Evolutionary conservation across 177 flowering plant species (phyloP).

Genomic region (Vitis hybrid): DNA sequence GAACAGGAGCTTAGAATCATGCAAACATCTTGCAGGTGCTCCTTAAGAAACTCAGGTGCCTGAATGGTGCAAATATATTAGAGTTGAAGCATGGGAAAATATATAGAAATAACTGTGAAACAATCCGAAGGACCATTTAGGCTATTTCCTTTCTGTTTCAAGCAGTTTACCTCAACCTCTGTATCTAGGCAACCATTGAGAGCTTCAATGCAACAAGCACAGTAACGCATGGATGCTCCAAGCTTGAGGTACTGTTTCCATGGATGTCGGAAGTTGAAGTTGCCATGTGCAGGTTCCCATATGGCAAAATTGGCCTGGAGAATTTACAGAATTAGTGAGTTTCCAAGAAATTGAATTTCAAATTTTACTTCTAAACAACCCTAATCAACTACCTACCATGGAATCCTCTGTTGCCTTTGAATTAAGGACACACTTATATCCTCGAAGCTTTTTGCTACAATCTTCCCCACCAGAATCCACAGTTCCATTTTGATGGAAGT

Average conservation of each 20-base stretch:
- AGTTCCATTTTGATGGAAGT: constrained; percentile 31
- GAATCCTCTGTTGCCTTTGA: constrained; percentile 71
- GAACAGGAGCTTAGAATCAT: constrained; percentile 36
- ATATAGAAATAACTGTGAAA: too few relatives aligned
- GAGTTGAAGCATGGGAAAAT: too few relatives aligned
- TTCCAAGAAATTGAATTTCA: background rate
- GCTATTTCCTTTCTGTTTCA: too few relatives aligned
- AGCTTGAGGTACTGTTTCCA: constrained; percentile 80
- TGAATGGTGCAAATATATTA: constrained; percentile 16
- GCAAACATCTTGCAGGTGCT: constrained; percentile 43
- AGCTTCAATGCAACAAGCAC: constrained; percentile 73
- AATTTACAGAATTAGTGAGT: background rate
- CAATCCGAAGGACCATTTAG: too few relatives aligned
- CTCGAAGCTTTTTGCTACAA: constrained; percentile 30
- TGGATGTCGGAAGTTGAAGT: constrained; percentile 74
- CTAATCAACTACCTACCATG: constrained; percentile 32
- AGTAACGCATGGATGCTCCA: constrained; percentile 50
- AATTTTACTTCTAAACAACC: background rate
- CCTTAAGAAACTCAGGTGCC: constrained; percentile 55
- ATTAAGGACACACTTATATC: constrained; percentile 62
- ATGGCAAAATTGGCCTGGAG: constrained; percentile 68
- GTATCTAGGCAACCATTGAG: constrained; percentile 35
- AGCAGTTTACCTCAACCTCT: background rate
- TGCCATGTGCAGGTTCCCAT: constrained; percentile 94
- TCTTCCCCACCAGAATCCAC: constrained; percentile 19